Evolutionary conservation across 2,329 filamentous ascomycete genomes (phyloP).

Genomic region (Colletotrichum noveboracense): DNA sequence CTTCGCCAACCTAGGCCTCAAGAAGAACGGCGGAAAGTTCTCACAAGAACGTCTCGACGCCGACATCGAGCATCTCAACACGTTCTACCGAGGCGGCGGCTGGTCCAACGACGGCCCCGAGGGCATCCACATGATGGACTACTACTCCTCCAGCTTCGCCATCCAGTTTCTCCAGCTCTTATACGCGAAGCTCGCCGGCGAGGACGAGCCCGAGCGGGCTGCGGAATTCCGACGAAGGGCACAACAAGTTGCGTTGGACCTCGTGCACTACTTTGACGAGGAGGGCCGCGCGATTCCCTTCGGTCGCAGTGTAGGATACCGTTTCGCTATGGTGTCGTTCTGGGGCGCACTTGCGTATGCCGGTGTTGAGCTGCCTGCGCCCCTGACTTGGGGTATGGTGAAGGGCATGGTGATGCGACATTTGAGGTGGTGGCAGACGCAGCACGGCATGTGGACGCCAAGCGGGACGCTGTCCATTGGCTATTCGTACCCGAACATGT

Average conservation of each 20-base stretch:
- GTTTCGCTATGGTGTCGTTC: slow-evolving; percentile 87
- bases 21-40: slow-evolving; percentile 75
- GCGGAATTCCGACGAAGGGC: slow-evolving; percentile 74
- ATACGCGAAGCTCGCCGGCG: slow-evolving; percentile 73
- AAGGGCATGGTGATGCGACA: slow-evolving; percentile 78
- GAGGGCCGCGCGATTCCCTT: slow-evolving; percentile 78
- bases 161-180: slow-evolving; percentile 82
- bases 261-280: slow-evolving; percentile 78
- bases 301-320: slow-evolving; percentile 78
- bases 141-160: slow-evolving; percentile 83
- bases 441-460: slow-evolving; percentile 75
- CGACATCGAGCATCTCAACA: slow-evolving; percentile 80
- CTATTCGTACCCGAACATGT: slow-evolving; percentile 82
- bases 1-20: slow-evolving; percentile 80
- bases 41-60: slow-evolving; percentile 72
- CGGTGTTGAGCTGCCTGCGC: slow-evolving; percentile 72
- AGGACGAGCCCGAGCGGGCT: slow-evolving; percentile 69
- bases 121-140: slow-evolving; percentile 84
- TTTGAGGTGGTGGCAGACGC: slow-evolving; percentile 80
- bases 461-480: slow-evolving; percentile 78
- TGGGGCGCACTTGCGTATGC: slow-evolving; percentile 82
- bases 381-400: slow-evolving; percentile 79
- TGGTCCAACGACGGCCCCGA: slow-evolving; percentile 85
- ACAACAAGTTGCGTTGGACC: slow-evolving; percentile 69
- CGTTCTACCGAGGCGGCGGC: slow-evolving; percentile 80